These are phyloP conservation scores for Kurtzmaniella quercitrusa DNA, from an alignment of 1,139 yeast species.

Conservation along the genomic window DNA sequence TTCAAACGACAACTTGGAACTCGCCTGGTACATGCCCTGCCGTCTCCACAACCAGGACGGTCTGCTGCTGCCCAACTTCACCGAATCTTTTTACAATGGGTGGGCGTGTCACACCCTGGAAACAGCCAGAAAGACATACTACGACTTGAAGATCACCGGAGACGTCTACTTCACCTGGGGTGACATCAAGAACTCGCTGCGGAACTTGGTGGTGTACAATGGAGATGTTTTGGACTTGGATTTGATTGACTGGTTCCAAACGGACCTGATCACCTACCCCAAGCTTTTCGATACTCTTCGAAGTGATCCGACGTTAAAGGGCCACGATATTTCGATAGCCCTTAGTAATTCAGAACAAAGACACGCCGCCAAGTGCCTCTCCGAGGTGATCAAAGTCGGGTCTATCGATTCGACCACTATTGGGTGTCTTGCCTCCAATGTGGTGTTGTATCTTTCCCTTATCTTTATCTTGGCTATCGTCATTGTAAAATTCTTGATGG, in stretches of 20 bases:
- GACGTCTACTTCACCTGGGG: slow-evolving; percentile 91
- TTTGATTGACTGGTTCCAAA: slow-evolving; percentile 68
- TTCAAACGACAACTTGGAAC: slow-evolving; percentile 44
- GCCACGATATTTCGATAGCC: slow-evolving; percentile 77
- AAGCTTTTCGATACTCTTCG: slow-evolving; percentile 59
- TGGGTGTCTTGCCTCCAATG: slow-evolving; percentile 92
- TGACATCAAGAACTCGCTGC: slow-evolving; percentile 62
- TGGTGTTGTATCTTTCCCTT: slow-evolving; percentile 75
- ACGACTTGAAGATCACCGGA: slow-evolving; percentile 56
- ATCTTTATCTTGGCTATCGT: slow-evolving; percentile 83
- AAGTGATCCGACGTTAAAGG: slow-evolving; percentile 52
- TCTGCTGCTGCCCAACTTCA: slow-evolving; percentile 56
- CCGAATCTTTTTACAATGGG: slow-evolving; percentile 64
- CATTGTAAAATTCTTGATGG: slow-evolving; percentile 69
- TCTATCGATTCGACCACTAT: slow-evolving; percentile 83
- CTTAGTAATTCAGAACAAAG: slow-evolving; percentile 68
- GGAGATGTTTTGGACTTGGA: slow-evolving; percentile 84
- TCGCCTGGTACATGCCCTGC: slow-evolving; percentile 98
- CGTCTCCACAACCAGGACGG: slow-evolving; percentile 68
- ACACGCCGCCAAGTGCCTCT: slow-evolving; percentile 71
- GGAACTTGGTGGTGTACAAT: slow-evolving; percentile 80
- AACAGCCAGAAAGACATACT: slow-evolving; percentile 65
- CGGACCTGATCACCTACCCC: slow-evolving; percentile 70
- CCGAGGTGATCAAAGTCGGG: slow-evolving; percentile 89
- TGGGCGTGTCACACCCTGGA: slow-evolving; percentile 88